Evolutionary conservation across 345 rosid species (phyloP), one percentile per base, ranked within the genome.

Genomic region (Lepidium africanum): DNA sequence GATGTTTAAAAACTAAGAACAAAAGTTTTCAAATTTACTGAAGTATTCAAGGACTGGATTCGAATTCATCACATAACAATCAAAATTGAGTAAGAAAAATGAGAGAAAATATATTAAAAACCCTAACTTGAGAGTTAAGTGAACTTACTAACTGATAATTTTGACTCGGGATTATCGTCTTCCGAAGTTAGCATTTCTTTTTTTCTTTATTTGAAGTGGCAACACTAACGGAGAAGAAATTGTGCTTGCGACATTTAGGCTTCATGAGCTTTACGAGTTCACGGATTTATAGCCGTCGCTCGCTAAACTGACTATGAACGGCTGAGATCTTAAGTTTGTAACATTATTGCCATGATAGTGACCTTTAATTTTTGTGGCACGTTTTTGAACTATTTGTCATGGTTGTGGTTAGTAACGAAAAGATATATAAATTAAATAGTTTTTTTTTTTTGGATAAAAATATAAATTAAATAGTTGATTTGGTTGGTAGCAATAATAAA

Each of bases 141-240:
- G 55, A 43, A 62, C 63, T 62, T 25, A 71, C 63, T 43, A 10
- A 62, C 54, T 62, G 75, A 70, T 5, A 70, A 32, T 3, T 32
- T 19, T 32, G 74, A 71, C 21, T 71, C 56, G 1, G 11, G 69
- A 63, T 53, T 8, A 50, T 52, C 63, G 54, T 35, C 38, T 42
- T 49, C 38, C 5, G 15, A 33, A 52, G 37, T 35, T 53, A 39
- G 35, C 75, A 71, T 62, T 19, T 60, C 9, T 41, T 5, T 5
- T 7, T 9, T 38, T 17, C 5, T 30, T 16, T 42, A 42, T 6
- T 4, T 16, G 1, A 49, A 12, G 14, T 41, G 38, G 53, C 61
- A 70, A 39, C 9, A 9, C 6, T 48, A 37, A 32, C 10, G 57
- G 57, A 23, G 41, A 13, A 59, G 66, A 42, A 52, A 41, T 54